phyloP scores from a whole-genome alignment of 768 basidiomycete species.

The Tylopilus sp. region DNA sequence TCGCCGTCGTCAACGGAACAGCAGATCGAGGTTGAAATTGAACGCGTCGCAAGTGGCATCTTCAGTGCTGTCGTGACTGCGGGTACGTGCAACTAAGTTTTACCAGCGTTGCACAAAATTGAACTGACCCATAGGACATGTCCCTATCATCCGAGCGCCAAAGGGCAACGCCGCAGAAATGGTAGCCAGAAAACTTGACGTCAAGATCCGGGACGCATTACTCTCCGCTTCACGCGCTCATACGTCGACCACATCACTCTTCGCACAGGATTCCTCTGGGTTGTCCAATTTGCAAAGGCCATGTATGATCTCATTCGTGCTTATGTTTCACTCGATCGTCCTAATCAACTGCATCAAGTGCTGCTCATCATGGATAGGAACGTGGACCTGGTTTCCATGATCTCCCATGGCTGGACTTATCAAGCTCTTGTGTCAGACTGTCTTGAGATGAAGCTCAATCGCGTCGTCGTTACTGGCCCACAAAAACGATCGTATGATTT shows the following conservation, averaged over 20 bases:
- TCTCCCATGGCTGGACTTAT: constrained; percentile 98
- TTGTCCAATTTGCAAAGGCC: constrained; percentile 86
- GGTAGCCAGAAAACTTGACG: constrained; percentile 96
- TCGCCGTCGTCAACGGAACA: constrained; percentile 87
- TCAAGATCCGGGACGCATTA: constrained; percentile 84
- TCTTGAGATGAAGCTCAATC: constrained; percentile 93
- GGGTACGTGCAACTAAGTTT: constrained; percentile 45
- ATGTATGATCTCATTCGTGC: constrained; percentile 43
- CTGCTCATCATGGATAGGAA: constrained; percentile 93
- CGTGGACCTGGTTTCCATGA: constrained; percentile 87
- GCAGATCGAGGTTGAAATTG: constrained; percentile 90
- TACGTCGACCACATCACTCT: constrained; percentile 54
- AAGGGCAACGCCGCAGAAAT: constrained; percentile 97
- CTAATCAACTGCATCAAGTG: constrained; percentile 46
- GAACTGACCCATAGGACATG: constrained; percentile 56
- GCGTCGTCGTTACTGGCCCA: constrained; percentile 77
- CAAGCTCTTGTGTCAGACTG: constrained; percentile 98
- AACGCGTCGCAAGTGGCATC: constrained; percentile 83
- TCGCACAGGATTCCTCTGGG: constrained; percentile 77
- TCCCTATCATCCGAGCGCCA: constrained; percentile 93
- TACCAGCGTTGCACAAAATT: background rate
- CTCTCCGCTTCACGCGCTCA: constrained; percentile 66
- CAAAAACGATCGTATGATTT: constrained; percentile 88
- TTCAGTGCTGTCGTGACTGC: constrained; percentile 89
- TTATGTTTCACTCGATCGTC: background rate